Percentiles rank a stretch among this genome's conserved stretches.
Conservation (phyloP, 768 basidiomycete genomes). For the Termitomyces sp. region DNA sequence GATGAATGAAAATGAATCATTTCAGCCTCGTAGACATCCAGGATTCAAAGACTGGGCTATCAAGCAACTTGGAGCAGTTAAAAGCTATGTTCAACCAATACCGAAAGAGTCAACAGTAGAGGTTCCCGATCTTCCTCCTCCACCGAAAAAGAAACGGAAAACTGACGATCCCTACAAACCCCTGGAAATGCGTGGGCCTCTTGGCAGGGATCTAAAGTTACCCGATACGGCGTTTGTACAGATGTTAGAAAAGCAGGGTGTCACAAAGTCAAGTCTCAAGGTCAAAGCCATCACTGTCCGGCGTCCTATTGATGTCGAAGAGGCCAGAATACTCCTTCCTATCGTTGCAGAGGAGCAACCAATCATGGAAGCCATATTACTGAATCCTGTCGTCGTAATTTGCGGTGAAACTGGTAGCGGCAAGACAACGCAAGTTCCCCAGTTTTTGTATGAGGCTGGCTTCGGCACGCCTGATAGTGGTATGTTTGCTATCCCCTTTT, state of each 20-base stretch:
- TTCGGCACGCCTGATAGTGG: slow-evolving; percentile 83
- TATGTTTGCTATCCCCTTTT: slow-evolving; percentile 25
- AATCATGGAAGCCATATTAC: slow-evolving; percentile 86
- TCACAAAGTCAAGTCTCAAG: slow-evolving; percentile 15
- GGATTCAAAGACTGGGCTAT: slow-evolving; percentile 91
- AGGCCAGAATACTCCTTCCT: slow-evolving; percentile 73
- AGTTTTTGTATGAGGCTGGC: slow-evolving; percentile 96
- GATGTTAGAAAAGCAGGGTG: slow-evolving; percentile 25
- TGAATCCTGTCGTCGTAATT: slow-evolving; percentile 84
- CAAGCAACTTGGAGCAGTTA: slow-evolving; percentile 58
- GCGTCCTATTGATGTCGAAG: slow-evolving; percentile 68
- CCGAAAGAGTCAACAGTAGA: slow-evolving; percentile 10
- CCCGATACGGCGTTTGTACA: slow-evolving; percentile 64
- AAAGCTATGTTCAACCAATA: slow-evolving; percentile 25
- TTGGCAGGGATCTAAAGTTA: slow-evolving; percentile 65
- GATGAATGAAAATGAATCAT: slow-evolving; percentile 16
- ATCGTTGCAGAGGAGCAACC: slow-evolving; percentile 91
- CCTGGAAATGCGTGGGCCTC: slow-evolving; percentile 65
- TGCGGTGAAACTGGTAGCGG: slow-evolving; percentile 95
- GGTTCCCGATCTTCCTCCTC: slow-evolving; percentile 18
- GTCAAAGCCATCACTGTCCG: slow-evolving; percentile 46
- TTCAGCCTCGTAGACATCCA: slow-evolving; percentile 30
- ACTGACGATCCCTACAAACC: slow-evolving; percentile 21
- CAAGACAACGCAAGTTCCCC: slow-evolving; percentile 97
- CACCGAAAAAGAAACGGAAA: slow-evolving; percentile 45